Conservation (phyloP, 2,329 filamentous ascomycete species). For the Dothidotthia symphoricarpi region DNA sequence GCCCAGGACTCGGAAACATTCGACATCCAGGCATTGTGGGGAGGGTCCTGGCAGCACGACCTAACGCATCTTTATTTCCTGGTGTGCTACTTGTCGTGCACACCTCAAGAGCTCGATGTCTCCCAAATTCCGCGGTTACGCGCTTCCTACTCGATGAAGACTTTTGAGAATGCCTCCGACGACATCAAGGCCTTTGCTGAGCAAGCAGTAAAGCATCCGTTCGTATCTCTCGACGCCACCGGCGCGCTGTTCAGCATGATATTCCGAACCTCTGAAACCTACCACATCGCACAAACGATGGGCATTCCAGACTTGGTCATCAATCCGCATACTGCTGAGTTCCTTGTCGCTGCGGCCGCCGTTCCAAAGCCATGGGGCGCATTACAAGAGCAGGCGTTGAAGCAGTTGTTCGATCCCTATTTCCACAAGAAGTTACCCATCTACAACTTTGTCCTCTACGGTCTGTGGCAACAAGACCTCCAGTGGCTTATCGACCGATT, state of each 20-base stretch:
- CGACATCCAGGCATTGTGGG: constrained; percentile 88
- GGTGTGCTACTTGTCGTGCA: constrained; percentile 76
- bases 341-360: constrained; percentile 73
- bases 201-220: constrained; percentile 74
- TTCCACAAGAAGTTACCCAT: constrained; percentile 74
- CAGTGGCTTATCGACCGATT: constrained; percentile 81
- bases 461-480: constrained; percentile 86
- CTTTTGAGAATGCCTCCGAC: constrained; percentile 61
- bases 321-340: constrained; percentile 73
- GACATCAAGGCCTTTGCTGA: constrained; percentile 60
- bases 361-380: constrained; percentile 74
- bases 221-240: constrained; percentile 84
- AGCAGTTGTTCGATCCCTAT: constrained; percentile 78
- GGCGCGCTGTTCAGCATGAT: constrained; percentile 64
- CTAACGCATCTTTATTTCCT: constrained; percentile 94
- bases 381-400: constrained; percentile 72
- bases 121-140: constrained; percentile 80
- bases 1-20: constrained; percentile 63
- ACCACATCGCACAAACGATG: constrained; percentile 56
- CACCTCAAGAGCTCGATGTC: constrained; percentile 74
- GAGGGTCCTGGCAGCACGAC: constrained; percentile 79
- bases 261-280: constrained; percentile 58
- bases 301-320: constrained; percentile 61
- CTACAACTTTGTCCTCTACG: constrained; percentile 85
- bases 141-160: constrained; percentile 67